A percentile compares a stretch with the other conserved stretches of the same genome.
These are phyloP conservation scores for Naganishia friedmannii DNA, from an alignment of 768 basidiomycete species.

Conservation along the genomic window DNA sequence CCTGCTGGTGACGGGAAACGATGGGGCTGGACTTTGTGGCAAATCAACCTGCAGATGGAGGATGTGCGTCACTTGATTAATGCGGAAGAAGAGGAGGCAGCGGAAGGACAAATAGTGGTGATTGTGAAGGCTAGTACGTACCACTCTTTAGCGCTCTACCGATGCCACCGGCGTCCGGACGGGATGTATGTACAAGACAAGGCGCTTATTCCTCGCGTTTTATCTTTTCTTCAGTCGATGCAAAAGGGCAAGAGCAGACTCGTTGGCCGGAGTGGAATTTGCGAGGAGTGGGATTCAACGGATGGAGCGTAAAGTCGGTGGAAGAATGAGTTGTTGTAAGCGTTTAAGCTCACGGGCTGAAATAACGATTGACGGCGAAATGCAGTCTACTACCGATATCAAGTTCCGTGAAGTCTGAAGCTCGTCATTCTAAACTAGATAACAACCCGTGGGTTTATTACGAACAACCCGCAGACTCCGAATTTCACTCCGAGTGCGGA, in stretches of 20 bases:
- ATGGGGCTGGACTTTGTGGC: slow-evolving; percentile 77
- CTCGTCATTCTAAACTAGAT: too few species aligned
- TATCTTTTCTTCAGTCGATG: slow-evolving; percentile 17
- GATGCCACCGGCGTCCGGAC: neutral
- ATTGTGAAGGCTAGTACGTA: slow-evolving; percentile 26
- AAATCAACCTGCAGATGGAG: slow-evolving; percentile 55
- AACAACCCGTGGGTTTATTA: too few species aligned
- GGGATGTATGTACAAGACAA: neutral
- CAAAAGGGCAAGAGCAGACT: slow-evolving; percentile 20
- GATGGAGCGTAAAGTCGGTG: slow-evolving; percentile 21
- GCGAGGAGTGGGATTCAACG: slow-evolving; percentile 25
- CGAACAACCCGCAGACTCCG: too few species aligned
- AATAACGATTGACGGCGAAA: too few species aligned
- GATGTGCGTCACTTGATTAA: neutral
- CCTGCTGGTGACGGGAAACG: slow-evolving; percentile 62
- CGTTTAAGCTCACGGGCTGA: too few species aligned
- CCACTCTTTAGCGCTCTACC: neutral
- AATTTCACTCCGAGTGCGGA: too few species aligned
- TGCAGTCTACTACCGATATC: too few species aligned
- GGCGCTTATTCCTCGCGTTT: neutral
- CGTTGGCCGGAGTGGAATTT: slow-evolving; percentile 29
- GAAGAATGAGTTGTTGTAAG: neutral
- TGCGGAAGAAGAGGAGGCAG: neutral
- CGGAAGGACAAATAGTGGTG: neutral
- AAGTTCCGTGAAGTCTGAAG: too few species aligned